Evolutionary conservation across 192 early-diverging fungal genomes (phyloP).

Genomic region (Linnemannia elongata): DNA sequence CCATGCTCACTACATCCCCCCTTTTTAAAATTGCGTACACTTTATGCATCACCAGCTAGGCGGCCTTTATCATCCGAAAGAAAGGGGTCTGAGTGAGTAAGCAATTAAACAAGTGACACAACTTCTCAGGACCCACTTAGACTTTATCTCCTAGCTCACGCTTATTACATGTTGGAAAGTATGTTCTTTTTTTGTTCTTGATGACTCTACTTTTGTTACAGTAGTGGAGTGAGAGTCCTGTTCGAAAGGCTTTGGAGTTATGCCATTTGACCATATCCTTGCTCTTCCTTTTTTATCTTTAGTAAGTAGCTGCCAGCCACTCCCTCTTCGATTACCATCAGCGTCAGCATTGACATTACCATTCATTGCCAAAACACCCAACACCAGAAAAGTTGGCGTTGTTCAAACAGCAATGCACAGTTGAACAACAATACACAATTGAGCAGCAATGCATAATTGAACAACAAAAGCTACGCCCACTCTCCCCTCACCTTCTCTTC

Average conservation of each 20-base stretch:
- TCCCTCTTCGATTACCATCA: not conserved
- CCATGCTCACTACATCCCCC: not conserved
- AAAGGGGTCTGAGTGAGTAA: not conserved
- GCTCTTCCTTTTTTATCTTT: not conserved
- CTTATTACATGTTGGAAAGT: not conserved
- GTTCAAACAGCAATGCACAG: too few relatives aligned
- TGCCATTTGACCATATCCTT: not conserved
- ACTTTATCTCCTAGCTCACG: not conserved
- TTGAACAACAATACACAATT: too few relatives aligned
- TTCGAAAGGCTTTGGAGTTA: not conserved
- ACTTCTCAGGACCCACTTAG: not conserved
- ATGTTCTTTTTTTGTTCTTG: not conserved
- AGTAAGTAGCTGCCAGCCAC: not conserved
- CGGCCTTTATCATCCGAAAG: not conserved
- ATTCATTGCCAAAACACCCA: not conserved
- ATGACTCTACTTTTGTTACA: not conserved
- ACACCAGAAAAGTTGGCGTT: too few relatives aligned
- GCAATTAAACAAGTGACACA: not conserved
- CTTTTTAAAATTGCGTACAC: not conserved
- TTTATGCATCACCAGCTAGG: not conserved
- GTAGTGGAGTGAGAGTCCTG: not conserved
- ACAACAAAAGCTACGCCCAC: not conserved
- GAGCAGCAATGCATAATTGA: too few relatives aligned
- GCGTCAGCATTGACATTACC: not conserved
- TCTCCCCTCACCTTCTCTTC: not conserved